These are phyloP conservation scores for Luvunga scandens DNA, from an alignment of 345 rosid genomes.

Conservation along the genomic window DNA sequence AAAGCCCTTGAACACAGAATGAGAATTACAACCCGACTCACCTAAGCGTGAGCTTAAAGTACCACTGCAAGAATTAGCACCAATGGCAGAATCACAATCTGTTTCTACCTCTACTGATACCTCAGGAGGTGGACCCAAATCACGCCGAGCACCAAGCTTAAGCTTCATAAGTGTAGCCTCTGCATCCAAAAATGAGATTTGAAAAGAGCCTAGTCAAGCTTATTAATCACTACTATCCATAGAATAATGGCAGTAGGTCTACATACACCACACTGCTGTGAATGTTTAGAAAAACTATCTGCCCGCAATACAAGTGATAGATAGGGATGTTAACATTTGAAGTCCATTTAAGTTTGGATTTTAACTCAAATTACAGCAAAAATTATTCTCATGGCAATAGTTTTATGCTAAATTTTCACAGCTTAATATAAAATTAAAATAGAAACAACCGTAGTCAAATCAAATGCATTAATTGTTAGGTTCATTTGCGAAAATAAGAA, in stretches of 20 bases:
- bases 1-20: neutral
- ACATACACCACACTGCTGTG: neutral
- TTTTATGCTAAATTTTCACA: no score
- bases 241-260: neutral
- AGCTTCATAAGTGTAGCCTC: slow-evolving; percentile 81
- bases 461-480: neutral
- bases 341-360: neutral
- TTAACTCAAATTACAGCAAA: neutral
- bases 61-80: slow-evolving; percentile 3
- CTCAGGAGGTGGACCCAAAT: slow-evolving; percentile 2
- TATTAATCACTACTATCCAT: neutral
- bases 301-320: neutral
- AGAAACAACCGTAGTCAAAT: neutral
- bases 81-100: slow-evolving; percentile 17
- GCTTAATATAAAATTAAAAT: neutral
- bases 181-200: slow-evolving; percentile 25
- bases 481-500: neutral
- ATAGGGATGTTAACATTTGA: neutral
- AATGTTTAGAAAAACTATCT: neutral
- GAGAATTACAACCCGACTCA: slow-evolving; percentile 6
- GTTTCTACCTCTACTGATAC: slow-evolving; percentile 15
- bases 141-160: slow-evolving; percentile 59
- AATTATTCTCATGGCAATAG: neutral
- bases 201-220: neutral
- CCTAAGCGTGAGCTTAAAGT: slow-evolving; percentile 4